These are phyloP conservation scores for Vigna reflexopilosa DNA, from an alignment of 306 rosid species.

Conservation along the genomic window DNA sequence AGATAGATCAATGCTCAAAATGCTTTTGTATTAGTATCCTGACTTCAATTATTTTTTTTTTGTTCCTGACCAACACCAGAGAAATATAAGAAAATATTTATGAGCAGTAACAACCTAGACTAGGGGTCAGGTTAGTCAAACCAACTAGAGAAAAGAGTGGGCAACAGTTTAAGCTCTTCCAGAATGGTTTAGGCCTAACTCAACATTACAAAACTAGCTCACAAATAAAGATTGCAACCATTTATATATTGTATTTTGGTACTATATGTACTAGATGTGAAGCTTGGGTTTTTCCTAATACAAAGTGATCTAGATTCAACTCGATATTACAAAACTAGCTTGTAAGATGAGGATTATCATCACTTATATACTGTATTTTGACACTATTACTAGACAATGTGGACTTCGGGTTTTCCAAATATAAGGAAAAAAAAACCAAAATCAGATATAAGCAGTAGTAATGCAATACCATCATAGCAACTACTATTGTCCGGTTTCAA, in stretches of 20 bases:
- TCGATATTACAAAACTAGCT: no score
- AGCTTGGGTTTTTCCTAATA: no score
- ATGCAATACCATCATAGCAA: constrained; percentile 3
- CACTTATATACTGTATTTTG: no score
- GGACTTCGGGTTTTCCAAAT: no score
- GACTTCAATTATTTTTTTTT: background rate
- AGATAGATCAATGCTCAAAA: constrained; percentile 8
- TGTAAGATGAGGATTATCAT: no score
- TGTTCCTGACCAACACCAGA: constrained; percentile 2
- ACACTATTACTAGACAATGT: no score
- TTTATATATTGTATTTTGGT: no score
- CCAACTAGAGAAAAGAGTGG: background rate
- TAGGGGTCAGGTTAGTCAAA: background rate
- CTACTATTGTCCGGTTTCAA: constrained; percentile 31
- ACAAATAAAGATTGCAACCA: no score
- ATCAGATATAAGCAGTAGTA: constrained; percentile 20
- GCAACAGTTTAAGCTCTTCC: background rate
- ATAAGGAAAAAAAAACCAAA: constrained; percentile 5
- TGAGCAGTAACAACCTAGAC: constrained; percentile 4
- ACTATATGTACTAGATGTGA: no score
- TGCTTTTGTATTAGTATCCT: background rate
- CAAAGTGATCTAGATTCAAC: no score
- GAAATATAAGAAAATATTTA: constrained; percentile 9
- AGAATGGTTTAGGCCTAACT: no score
- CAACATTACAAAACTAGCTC: no score